Evolutionary conservation across 257 asterid genomes (phyloP), one percentile per base, ranked within the genome.

Genomic region (Henckelia pumila): DNA sequence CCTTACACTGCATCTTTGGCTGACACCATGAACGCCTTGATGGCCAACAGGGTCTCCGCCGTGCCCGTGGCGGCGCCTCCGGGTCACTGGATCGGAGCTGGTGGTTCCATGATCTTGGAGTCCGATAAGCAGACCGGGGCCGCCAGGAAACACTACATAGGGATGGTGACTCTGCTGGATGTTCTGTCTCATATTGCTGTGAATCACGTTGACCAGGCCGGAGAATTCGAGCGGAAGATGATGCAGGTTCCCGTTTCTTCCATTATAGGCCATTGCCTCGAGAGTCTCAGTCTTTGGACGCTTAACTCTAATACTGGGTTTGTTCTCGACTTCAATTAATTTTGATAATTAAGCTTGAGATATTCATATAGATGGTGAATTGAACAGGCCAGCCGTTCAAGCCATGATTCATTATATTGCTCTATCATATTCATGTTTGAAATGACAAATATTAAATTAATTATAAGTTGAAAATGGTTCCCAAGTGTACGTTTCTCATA

Each of bases 11-110:
- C 98, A 1, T 79, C 98, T 2, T 75, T 93, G 8, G 78, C 91
- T 1, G 97, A 93, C 76, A 88, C 94, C 0, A 85, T 88, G 77
- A 90, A 90, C 75, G 76, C 88, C 56, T 80, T 88, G 7, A 77
- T 81, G 80, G 94, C 92, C 0, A 86, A 86, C 79, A 72, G 84
- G 22, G 78, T 93, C 26, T 68, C 77, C 75, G 92, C 97, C 10
- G 89, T 77, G 16, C 95, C 97, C 2, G 97, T 90, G 80, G 98
- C 97, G 17, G 97, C 99, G 14, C 99, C 99, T 1, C 99, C 96
- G 9, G 99, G 99, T 0, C 97, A 90, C n/a, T 93, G 95, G 96
- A 93, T 93, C 11, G 99, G 97, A 1, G 96, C 99, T 19, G 99
- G 99, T 0, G 99, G 99, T 3, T 88, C 99, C 7, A 93, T 93